A percentile compares a stretch with the other conserved stretches of the same genome.
phyloP scores from a whole-genome alignment of 73 alveolate species.

The Tetrahymena malaccensis region DNA sequence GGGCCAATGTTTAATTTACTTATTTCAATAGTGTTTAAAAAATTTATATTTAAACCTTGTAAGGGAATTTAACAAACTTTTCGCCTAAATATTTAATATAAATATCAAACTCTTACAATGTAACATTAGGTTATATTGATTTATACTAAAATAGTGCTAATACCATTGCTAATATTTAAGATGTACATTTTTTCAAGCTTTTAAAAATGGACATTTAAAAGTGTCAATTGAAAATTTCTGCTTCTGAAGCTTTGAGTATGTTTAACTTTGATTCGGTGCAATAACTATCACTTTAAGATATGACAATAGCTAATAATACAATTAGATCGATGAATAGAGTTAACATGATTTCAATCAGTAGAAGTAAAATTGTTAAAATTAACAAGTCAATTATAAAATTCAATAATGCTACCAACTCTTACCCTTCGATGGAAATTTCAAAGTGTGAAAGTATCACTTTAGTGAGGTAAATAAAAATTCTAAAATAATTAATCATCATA shows the following conservation, averaged over 20 bases:
- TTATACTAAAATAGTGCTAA: no score
- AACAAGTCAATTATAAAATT: neutral
- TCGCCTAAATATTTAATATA: neutral
- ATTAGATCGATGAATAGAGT: neutral
- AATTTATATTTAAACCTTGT: neutral
- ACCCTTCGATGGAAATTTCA: neutral
- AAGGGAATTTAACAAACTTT: neutral
- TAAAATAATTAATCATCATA: no score
- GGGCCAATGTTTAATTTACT: neutral
- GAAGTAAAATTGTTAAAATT: neutral
- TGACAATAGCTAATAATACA: neutral
- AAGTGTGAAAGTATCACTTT: neutral
- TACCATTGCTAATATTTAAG: no score
- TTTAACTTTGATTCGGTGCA: neutral
- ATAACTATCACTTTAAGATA: neutral
- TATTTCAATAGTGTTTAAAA: neutral
- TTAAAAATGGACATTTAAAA: no score
- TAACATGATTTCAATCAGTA: neutral
- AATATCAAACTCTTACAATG: neutral
- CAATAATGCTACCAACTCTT: neutral
- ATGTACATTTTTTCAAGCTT: neutral
- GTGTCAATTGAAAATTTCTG: no score
- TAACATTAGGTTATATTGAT: neutral
- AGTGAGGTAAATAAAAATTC: neutral
- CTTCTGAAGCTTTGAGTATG: no score